Base-by-base conservation (phyloP, 352 stramenopile genomes). In the Pilasporangium apinafurcum region DNA sequence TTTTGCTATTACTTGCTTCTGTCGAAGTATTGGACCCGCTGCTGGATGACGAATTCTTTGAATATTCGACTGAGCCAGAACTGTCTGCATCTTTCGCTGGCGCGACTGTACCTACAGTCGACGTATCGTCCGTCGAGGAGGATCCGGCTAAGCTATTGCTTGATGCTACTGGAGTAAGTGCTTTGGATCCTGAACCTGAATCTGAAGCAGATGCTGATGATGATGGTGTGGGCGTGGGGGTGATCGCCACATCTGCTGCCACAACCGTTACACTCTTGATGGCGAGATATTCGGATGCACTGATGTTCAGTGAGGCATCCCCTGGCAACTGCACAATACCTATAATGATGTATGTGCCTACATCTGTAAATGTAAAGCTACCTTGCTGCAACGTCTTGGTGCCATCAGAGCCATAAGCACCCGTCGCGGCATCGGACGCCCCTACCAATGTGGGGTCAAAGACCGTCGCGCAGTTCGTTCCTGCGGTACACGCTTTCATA, bases 241-340 rank as follows among this genome's bases (percentile, higher is more conserved):
- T 60, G 45, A 84, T 71, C n/a, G 37, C 13, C 18, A 54, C 54
- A 34, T 63, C 59, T 1, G 57, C 59, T 9, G 75, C 71, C 27
- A 84, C 65, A 37, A 91, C 52, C 42, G 51, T 73, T 56, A 88
- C 69, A 39, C 75, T 86, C 44, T 75, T 59, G 49, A 91, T 82
- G 9, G 67, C 59, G 14, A 91, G 18, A 50, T 78, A 91, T 51
- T 91, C 73, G 24, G 62, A 65, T 18, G 61, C 68, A 51, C 51
- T 67, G 14, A 88, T 45, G 9, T 62, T 56, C 21, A 85, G 64
- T 21, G 53, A 42, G 9, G 56, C 41, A 38, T 52, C 52, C 8
- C 73, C 73, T 0, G 73, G 72, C n/a, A 91, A 44, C 12, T 64
- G 57, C 26, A 88, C 62, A 8, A 82, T 67, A 10, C 70, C 78